Evolutionary conservation across 768 basidiomycete species (phyloP).

Genomic region (Filobasidium wieringae): DNA sequence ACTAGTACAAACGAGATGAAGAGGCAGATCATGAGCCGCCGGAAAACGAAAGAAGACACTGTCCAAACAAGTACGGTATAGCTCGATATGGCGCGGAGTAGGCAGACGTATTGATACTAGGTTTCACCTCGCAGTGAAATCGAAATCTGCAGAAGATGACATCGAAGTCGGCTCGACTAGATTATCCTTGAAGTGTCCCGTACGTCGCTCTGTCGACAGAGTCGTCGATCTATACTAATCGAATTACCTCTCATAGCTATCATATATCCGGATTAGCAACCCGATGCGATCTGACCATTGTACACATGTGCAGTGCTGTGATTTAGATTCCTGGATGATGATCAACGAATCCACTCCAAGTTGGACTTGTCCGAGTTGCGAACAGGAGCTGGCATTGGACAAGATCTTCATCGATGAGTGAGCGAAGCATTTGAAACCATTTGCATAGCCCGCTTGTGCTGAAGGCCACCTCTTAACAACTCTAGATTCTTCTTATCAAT

Average conservation of each 20-base stretch:
- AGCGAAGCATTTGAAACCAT: slow-evolving; percentile 19
- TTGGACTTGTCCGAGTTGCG: slow-evolving; percentile 90
- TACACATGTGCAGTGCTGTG: slow-evolving; percentile 88
- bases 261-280: slow-evolving; percentile 67
- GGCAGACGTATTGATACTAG: not conserved
- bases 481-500: slow-evolving; percentile 78
- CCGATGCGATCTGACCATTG: slow-evolving; percentile 82
- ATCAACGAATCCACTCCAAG: slow-evolving; percentile 95
- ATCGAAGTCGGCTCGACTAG: slow-evolving; percentile 80
- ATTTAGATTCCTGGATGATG: slow-evolving; percentile 83
- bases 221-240: not conserved
- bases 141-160: slow-evolving; percentile 59
- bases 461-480: no score
- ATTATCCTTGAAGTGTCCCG: slow-evolving; percentile 88
- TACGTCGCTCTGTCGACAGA: slow-evolving; percentile 41
- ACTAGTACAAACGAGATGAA: slow-evolving; percentile 61
- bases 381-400: slow-evolving; percentile 59
- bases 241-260: slow-evolving; percentile 47
- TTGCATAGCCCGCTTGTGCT: not conserved
- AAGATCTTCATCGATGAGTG: slow-evolving; percentile 90
- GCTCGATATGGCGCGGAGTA: slow-evolving; percentile 7
- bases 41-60: slow-evolving; percentile 53
- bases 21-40: slow-evolving; percentile 57
- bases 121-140: slow-evolving; percentile 47
- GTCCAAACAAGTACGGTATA: slow-evolving; percentile 52